Base-by-base conservation (phyloP, 176 grass and related monocot species). In the Puya raimondii region DNA sequence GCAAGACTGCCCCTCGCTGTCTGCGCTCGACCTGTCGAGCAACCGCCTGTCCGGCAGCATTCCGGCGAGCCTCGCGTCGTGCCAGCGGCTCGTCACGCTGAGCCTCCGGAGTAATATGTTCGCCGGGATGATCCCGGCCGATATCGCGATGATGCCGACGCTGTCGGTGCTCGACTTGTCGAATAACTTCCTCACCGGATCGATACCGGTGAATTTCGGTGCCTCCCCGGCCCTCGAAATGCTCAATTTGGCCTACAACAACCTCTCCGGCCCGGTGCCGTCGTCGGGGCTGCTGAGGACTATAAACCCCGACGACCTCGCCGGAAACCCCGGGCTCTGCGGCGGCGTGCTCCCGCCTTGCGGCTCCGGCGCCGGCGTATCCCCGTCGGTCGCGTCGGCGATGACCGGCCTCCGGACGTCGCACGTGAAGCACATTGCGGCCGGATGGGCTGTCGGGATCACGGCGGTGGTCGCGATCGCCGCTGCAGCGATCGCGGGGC, bases 201-300 rank as follows among this genome's bases (percentile, higher is more conserved):
- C 79, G 27, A 97, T 97, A 18, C 94, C 94, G 15, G 79, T 59
- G 52, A 93, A 92, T 52, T 97, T 97, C 68, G 94, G 94, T 21
- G 84, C 80, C 77, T 97, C 89, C 8, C 89, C 87, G 15, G 87
- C 94, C 54, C 83, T 97, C 10, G 94, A 97, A 58, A 92, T 88
- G 94, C 77, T 97, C 10, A 97, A 85, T 81, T 49, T 97, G 66
- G 84, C 94, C 23, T 82, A 97, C 84, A 97, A 97, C 80, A 97
- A 97, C 64, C 89, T 97, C 29, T 85, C 80, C 0, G 94, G 94
- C 9, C 79, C 84, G 16, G 87, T 97, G 64, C 89, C 94, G 0
- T 49, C 84, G 1, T 93, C 82, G 2, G 89, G 94, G 17, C 61
- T 97, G 22, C 9, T 97, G 12, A 77, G 75, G 23, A 97, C 94